Evolutionary conservation across 2,329 filamentous ascomycete species (phyloP).

Genomic region (Scedosporium boydii): DNA sequence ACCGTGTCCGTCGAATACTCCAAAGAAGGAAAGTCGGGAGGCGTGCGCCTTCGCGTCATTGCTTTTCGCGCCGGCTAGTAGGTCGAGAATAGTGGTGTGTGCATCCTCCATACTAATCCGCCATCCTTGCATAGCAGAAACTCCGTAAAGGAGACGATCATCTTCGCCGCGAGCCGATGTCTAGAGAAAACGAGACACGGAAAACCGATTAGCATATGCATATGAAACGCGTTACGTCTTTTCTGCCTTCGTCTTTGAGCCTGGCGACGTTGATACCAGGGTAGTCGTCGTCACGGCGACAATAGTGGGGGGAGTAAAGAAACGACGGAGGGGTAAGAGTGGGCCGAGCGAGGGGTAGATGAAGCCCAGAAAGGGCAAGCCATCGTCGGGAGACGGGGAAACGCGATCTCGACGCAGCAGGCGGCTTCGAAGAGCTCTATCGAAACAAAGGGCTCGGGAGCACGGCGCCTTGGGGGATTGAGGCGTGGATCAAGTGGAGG

Average conservation of each 20-base stretch:
- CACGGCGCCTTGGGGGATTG: neutral
- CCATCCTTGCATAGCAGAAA: slow-evolving; percentile 99
- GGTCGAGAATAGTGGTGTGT: slow-evolving; percentile 81
- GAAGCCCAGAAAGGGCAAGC: neutral
- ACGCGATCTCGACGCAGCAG: neutral
- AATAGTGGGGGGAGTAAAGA: neutral
- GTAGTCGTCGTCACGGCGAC: neutral
- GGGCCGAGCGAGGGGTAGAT: neutral
- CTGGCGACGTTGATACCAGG: slow-evolving; percentile 6
- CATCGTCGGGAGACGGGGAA: neutral
- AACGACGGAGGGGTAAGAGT: neutral
- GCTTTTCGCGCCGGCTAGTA: slow-evolving; percentile 47
- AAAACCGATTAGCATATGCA: neutral
- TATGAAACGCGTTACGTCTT: neutral
- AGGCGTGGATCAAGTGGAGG: neutral
- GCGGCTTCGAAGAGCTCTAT: neutral
- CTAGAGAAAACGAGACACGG: slow-evolving; percentile 35
- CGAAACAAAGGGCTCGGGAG: neutral
- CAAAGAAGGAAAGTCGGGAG: slow-evolving; percentile 85
- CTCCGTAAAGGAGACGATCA: slow-evolving; percentile 84
- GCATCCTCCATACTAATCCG: slow-evolving; percentile 99
- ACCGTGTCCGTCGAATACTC: slow-evolving; percentile 95
- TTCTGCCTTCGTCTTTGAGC: neutral
- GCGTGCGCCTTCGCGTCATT: slow-evolving; percentile 44
- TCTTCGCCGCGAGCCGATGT: slow-evolving; percentile 83